phyloP scores from a whole-genome alignment of 257 asterid species.

The Primulina huaijiensis region DNA sequence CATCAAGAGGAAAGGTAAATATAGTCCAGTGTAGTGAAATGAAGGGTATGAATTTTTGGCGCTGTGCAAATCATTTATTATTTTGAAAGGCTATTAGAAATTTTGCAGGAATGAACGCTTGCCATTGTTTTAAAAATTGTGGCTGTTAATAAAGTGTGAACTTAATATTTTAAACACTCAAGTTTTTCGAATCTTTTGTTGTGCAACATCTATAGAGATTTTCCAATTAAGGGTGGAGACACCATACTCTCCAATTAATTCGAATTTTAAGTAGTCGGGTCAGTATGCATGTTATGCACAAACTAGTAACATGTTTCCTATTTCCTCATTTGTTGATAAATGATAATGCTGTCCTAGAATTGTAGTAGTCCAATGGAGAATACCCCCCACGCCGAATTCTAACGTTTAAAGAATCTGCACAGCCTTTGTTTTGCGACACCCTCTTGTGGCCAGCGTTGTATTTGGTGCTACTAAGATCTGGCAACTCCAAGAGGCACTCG shows the following conservation, averaged over 20 bases:
- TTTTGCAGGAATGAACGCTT: no score
- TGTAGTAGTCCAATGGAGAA: not conserved
- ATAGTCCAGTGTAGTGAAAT: not conserved
- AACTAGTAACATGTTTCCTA: not conserved
- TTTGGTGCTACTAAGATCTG: conserved; percentile 83
- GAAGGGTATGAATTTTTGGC: not conserved
- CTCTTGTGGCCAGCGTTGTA: conserved; percentile 69
- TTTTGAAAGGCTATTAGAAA: not conserved
- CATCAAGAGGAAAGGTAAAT: not conserved
- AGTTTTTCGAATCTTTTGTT: not conserved
- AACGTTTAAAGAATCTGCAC: conserved; percentile 27
- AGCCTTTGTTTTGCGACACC: conserved; percentile 80
- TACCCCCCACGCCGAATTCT: not conserved
- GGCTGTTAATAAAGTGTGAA: not conserved
- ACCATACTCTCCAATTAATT: not conserved
- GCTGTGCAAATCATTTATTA: not conserved
- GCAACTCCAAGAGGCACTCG: conserved; percentile 70
- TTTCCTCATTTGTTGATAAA: not conserved
- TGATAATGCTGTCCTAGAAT: conserved; percentile 8
- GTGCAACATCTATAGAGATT: not conserved
- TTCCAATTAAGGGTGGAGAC: not conserved
- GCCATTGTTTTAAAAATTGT: no score
- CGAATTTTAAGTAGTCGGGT: no score
- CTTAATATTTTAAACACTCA: not conserved
- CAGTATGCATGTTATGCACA: not conserved